Conservation (phyloP, 495 filamentous ascomycete genomes). For the Hapsidospora chrysogenum region DNA sequence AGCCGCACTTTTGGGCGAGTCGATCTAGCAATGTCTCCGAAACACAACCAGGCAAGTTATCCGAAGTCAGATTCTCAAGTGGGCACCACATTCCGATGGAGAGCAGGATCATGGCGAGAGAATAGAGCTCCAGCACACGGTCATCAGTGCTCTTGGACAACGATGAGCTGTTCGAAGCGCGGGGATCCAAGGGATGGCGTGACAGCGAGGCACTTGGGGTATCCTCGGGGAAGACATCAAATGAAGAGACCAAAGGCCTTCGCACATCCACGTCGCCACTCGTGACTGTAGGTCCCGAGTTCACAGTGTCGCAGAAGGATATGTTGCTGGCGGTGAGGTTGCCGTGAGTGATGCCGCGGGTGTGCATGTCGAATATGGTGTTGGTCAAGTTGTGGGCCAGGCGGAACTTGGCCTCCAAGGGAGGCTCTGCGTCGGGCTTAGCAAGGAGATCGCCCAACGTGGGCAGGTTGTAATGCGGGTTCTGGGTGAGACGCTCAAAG, state of each 20-base stretch:
- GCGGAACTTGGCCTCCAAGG: constrained; percentile 64
- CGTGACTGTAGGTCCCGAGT: constrained; percentile 7
- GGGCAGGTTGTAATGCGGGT: constrained; percentile 32
- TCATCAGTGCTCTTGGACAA: constrained; percentile 26
- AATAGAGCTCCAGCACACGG: constrained; percentile 66
- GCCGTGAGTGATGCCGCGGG: constrained; percentile 59
- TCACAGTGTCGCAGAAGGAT: constrained; percentile 44
- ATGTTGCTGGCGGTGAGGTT: constrained; percentile 70
- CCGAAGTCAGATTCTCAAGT: constrained; percentile 39
- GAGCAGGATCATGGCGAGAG: constrained; percentile 64
- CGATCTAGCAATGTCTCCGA: constrained; percentile 35
- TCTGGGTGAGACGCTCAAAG: constrained; percentile 30
- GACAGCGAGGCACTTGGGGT: constrained; percentile 34
- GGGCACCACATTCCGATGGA: constrained; percentile 86
- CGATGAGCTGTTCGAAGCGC: constrained; percentile 34
- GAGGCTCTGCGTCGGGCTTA: constrained; percentile 37
- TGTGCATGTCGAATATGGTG: constrained; percentile 60
- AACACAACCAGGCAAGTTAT: constrained; percentile 14
- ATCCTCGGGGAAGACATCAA: constrained; percentile 61
- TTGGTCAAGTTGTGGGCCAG: constrained; percentile 65
- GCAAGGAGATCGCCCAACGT: constrained; percentile 28
- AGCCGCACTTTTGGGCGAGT: constrained; percentile 55
- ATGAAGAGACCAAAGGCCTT: constrained; percentile 62
- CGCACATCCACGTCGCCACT: constrained; percentile 44
- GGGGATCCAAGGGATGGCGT: constrained; percentile 60